Conservation (phyloP, 2,329 filamentous ascomycete genomes). For the Colletotrichum cuscutae region DNA sequence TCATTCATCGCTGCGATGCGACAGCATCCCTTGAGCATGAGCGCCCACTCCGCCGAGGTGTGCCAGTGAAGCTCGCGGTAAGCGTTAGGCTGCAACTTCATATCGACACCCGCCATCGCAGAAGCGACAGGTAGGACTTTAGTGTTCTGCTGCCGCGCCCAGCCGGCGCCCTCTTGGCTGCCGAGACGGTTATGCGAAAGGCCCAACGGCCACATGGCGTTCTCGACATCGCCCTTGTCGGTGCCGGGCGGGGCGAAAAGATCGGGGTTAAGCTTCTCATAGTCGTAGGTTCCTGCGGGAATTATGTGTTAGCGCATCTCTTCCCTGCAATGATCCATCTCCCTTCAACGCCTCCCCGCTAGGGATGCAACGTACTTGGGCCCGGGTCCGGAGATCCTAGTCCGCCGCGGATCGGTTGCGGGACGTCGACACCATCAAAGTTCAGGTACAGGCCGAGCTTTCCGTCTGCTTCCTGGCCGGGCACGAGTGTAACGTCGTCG, state of each 20-base stretch:
- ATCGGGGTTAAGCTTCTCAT: constrained; percentile 66
- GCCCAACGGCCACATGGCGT: constrained; percentile 65
- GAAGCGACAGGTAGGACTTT: constrained; percentile 59
- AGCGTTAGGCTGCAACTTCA: constrained; percentile 65
- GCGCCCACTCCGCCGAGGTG: constrained; percentile 61
- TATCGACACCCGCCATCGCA: constrained; percentile 67
- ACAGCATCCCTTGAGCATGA: constrained; percentile 64
- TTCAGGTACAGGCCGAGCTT: constrained; percentile 64
- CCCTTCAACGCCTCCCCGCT: neutral
- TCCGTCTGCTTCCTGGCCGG: constrained; percentile 60
- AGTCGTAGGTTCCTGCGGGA: constrained; percentile 43
- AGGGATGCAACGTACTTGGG: constrained; percentile 50
- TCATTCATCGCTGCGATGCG: constrained; percentile 63
- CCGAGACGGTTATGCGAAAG: constrained; percentile 61
- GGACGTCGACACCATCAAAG: constrained; percentile 60
- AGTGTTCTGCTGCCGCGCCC: constrained; percentile 64
- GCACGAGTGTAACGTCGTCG: constrained; percentile 51
- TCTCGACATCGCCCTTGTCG: constrained; percentile 58
- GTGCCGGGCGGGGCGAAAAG: constrained; percentile 63
- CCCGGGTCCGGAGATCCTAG: constrained; percentile 63
- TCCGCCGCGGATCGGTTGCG: constrained; percentile 65
- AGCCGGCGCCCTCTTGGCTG: constrained; percentile 55
- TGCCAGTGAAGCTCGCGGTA: constrained; percentile 75
- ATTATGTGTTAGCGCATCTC: neutral
- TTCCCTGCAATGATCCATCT: neutral